Evolutionary conservation across 306 rosid genomes (phyloP), one percentile per base, ranked within the genome.

Genomic region (Casuarina glauca): DNA sequence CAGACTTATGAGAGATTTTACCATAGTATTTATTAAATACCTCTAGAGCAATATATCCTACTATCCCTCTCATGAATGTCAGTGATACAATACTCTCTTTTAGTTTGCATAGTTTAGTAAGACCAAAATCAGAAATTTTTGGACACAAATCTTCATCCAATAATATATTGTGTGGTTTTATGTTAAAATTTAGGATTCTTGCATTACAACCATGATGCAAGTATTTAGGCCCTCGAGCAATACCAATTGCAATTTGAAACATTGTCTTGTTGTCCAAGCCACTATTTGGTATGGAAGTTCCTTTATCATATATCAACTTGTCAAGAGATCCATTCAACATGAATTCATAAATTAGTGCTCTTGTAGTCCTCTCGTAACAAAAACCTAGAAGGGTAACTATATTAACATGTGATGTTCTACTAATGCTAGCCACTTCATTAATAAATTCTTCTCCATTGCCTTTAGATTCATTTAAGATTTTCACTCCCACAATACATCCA

Each of bases 241-340:
- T 38, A 5, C 88, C 90, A 38, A 72, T 4, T 9, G 76, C 75
- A 69, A 82, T 78, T 26, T 77, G 44, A 9, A 13, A 72, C 4
- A 82, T 12, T 0, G 17, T 73, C 9, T 19, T 74, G 83, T 82
- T 72, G 4, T 80, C 78, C 9, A 87, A 48, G 11, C 11, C 17
- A 38, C 41, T 60, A 35, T 81, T 44, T 3, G 77, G 39, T 60
- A 13, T 16, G 0, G 69, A 10, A 75, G 72, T 64, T 10, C 35
- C 74, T 0, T 0, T 74, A 43, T 50, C 42, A 3, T 49, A 4
- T 9, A 83, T 82, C 68, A 76, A 82, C 5, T 73, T 88, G 41
- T 85, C 89, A 10, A 88, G 51, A 8, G 89, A 85, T 0, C 89
- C 83, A 64, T 85, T 85, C 2, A 79, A 38, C 87, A 88, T 83